These are phyloP conservation scores for Dendrobium officinale DNA, from an alignment of 106 monocot species.

Conservation along the genomic window DNA sequence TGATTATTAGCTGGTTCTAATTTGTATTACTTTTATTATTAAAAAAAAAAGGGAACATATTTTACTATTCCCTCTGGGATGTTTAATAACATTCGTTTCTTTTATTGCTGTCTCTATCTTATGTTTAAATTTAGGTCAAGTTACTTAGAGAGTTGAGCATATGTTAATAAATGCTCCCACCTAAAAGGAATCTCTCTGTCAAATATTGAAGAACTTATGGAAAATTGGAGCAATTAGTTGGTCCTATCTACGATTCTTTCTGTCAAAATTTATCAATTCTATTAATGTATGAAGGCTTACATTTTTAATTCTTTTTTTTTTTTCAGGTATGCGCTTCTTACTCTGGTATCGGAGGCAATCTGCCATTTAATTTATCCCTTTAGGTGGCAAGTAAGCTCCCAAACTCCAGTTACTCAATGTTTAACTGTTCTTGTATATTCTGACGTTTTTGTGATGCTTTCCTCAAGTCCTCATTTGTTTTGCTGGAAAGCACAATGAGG, in stretches of 20 bases:
- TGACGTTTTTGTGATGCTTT: neutral
- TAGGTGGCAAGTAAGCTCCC: conserved; percentile 80
- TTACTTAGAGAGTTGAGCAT: neutral
- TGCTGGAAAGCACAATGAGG: neutral
- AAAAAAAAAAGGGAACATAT: no score
- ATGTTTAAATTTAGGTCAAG: neutral
- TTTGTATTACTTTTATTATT: no score
- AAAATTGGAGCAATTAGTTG: neutral
- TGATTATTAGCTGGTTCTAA: no score
- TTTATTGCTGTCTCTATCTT: no score
- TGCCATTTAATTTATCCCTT: conserved; percentile 97
- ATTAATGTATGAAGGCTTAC: neutral
- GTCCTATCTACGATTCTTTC: neutral
- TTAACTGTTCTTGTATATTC: neutral
- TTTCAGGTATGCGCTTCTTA: conserved; percentile 84
- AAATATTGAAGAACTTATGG: neutral
- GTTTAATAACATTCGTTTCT: no score
- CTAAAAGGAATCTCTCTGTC: neutral
- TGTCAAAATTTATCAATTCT: neutral
- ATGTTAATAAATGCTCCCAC: neutral
- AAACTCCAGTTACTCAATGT: neutral
- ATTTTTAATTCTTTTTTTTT: conserved; percentile 2
- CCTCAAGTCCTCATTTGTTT: neutral
- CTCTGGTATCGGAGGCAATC: conserved; percentile 93
- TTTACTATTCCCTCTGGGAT: no score